These are phyloP conservation scores for Diphasiastrum complanatum DNA, from an alignment of 83 land plant species.

Conservation along the genomic window DNA sequence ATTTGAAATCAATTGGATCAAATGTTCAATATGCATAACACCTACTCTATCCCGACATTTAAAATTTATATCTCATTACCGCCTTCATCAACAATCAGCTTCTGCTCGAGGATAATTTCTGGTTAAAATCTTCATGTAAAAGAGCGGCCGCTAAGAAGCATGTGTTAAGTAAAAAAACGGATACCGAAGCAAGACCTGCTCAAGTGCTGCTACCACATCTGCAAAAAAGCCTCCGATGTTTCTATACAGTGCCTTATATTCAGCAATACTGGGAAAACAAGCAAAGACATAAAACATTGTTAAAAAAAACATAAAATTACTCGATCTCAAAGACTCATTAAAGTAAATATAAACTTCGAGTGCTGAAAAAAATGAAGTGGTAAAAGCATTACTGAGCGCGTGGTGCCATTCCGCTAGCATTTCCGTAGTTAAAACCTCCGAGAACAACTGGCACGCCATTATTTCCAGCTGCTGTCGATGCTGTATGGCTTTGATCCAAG, in stretches of 20 bases:
- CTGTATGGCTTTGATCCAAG: conserved; percentile 58
- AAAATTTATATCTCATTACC: no score
- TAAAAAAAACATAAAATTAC: not conserved
- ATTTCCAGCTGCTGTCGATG: conserved; percentile 84
- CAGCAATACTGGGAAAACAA: conserved; percentile 48
- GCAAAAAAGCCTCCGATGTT: conserved; percentile 48
- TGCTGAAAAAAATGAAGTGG: not conserved
- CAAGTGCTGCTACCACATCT: conserved; percentile 72
- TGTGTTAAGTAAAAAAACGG: not conserved
- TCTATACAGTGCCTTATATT: conserved; percentile 74
- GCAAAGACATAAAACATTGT: not conserved
- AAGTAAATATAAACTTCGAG: not conserved
- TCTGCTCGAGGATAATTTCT: not conserved
- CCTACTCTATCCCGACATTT: no score
- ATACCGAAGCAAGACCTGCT: conserved; percentile 37
- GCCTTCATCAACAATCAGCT: not conserved
- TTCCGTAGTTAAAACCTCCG: conserved; percentile 60
- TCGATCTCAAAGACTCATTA: not conserved
- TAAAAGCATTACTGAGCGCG: conserved; percentile 51
- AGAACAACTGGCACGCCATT: conserved; percentile 59
- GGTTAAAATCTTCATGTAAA: not conserved
- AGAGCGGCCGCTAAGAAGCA: not conserved
- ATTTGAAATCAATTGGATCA: no score
- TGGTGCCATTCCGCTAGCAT: conserved; percentile 88
- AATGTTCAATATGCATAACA: not conserved